Base-by-base conservation (phyloP, 176 grass and related monocot species). In the Oryza glumipatula region DNA sequence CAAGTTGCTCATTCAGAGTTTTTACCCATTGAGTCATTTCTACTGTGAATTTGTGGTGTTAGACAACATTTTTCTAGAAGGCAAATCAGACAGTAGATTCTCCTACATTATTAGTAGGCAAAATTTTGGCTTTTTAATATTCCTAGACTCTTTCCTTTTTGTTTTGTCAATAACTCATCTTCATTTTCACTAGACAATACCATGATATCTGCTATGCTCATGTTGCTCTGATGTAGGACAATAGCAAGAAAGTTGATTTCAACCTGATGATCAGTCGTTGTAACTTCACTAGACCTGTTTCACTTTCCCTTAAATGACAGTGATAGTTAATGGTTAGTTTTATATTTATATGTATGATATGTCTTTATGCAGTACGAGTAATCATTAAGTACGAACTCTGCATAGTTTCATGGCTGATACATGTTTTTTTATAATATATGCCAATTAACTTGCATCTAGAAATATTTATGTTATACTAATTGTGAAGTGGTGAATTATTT, bases 11-110 rank as follows among this genome's bases (percentile, higher is more conserved):
- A 21, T 51, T 77, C 65, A 11, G 22, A 63, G 2, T 63, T 61
- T 76, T 39, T 46, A 36, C 80, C 79, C 65, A 67, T 81, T 11
- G 54, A 58, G 54, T 35, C 51, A 49, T 63, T 86, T 48, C 32
- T 65, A 68, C 58, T 83, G 28, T 21, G 54, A 72, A 22, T 75
- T 16, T 26, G 1, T 80, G 26, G 2, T 60, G 66, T 80, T 65
- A 21, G 33, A 32, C 75, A 3, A 82, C 71, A 35, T 61, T 90
- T 22, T 70, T 63, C 52, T 76, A 74, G 54, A 76, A 83, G 30
- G 19, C 3, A 83, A 64, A 49, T 56, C 70, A 28, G 65, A 73
- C 66, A 63, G 23, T 51, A 48, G 60, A 1, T 75, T 32, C 30
- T 32, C 43, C 3, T 79, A 75, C 12, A 72, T 80, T 77, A 64